Evolutionary conservation across 495 filamentous ascomycete species (phyloP).

Genomic region (Staphylotrichum tortipilum): DNA sequence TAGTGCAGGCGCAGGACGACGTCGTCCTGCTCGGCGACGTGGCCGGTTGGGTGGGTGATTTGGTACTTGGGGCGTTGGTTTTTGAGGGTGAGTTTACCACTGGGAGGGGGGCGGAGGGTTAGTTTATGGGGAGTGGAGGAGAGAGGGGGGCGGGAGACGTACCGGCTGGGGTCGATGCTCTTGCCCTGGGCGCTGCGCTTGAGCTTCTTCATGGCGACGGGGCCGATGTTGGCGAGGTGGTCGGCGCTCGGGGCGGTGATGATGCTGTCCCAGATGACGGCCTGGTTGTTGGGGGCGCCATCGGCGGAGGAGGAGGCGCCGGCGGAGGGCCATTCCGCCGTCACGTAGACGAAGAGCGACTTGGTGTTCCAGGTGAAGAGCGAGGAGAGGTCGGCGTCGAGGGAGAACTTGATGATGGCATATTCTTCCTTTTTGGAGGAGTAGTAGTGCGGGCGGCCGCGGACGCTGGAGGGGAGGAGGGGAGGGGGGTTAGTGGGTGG

Average conservation of each 20-base stretch:
- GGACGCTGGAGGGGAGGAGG: constrained; percentile 47
- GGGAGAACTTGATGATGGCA: constrained; percentile 84
- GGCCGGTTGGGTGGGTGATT: constrained; percentile 75
- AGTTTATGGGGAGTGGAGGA: too few species aligned
- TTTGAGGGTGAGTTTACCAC: constrained; percentile 61
- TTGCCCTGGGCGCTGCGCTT: constrained; percentile 42
- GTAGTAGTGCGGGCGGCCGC: constrained; percentile 90
- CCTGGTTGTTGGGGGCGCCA: constrained; percentile 54
- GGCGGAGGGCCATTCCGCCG: constrained; percentile 67
- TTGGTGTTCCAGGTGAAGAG: constrained; percentile 99
- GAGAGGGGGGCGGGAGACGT: constrained; percentile 2
- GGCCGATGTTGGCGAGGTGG: constrained; percentile 46
- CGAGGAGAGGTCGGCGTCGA: constrained; percentile 74
- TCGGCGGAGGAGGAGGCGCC: constrained; percentile 11
- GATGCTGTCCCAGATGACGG: constrained; percentile 92
- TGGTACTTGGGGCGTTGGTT: constrained; percentile 88
- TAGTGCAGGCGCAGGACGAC: constrained; percentile 74
- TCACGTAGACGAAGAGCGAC: constrained; percentile 91
- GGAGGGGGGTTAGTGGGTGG: not conserved
- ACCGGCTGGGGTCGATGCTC: constrained; percentile 44
- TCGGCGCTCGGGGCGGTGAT: constrained; percentile 61
- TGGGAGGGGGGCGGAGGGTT: too few species aligned
- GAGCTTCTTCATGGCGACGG: constrained; percentile 44
- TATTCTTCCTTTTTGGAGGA: constrained; percentile 87
- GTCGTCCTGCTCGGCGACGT: constrained; percentile 58